Conservation (phyloP, 139 green algal species). For the Chlorella sp. region DNA sequence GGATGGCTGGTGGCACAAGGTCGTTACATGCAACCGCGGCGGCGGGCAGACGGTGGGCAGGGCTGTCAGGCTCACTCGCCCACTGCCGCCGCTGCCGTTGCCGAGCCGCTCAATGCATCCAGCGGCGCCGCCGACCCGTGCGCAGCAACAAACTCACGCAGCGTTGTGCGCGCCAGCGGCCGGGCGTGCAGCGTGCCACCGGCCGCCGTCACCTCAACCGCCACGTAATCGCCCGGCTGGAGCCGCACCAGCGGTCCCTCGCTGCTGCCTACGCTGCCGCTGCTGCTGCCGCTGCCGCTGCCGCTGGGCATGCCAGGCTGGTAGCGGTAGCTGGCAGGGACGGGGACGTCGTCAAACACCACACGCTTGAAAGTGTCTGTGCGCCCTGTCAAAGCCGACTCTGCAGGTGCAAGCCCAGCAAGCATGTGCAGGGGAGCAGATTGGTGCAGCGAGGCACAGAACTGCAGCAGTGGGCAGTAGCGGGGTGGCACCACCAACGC, state of each 20-base stretch:
- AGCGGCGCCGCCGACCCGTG: constrained; percentile 51
- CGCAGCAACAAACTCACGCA: constrained; percentile 54
- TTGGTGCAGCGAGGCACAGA: too few species aligned
- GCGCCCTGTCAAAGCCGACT: constrained; percentile 56
- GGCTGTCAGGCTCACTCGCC: neutral
- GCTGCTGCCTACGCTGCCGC: neutral
- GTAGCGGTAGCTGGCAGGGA: constrained; percentile 35
- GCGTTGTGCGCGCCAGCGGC: constrained; percentile 53
- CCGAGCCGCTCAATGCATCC: neutral
- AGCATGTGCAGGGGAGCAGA: too few species aligned
- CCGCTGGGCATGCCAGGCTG: neutral
- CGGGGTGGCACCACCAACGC: too few species aligned
- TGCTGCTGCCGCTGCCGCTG: neutral
- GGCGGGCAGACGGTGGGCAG: too few species aligned
- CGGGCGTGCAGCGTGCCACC: constrained; percentile 48
- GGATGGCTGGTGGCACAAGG: too few species aligned
- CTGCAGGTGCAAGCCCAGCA: neutral
- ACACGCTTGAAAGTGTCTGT: constrained; percentile 79
- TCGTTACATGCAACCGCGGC: too few species aligned
- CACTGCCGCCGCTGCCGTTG: neutral
- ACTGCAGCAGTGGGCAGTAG: too few species aligned
- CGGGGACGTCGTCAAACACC: constrained; percentile 45
- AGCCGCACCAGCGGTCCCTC: constrained; percentile 29
- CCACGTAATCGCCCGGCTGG: constrained; percentile 69
- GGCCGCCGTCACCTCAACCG: constrained; percentile 43